A percentile compares a stretch with the other conserved stretches of the same genome.
phyloP scores from a whole-genome alignment of 495 filamentous ascomycete species.

The Podospora australis region DNA sequence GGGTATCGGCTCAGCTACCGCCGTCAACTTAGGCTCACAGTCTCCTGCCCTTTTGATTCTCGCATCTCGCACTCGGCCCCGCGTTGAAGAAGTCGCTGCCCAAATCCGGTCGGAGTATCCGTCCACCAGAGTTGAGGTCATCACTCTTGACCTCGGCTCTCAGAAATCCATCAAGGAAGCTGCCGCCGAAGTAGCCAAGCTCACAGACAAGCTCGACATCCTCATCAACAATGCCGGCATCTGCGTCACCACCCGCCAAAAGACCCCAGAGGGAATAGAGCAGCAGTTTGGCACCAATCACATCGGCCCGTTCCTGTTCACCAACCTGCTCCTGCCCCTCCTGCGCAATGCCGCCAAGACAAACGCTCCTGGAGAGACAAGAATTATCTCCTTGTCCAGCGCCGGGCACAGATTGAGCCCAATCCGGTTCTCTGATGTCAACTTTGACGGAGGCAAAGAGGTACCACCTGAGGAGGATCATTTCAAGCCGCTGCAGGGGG shows the following conservation, averaged over 20 bases:
- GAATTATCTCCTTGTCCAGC: slow-evolving; percentile 40
- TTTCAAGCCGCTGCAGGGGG: slow-evolving; percentile 19
- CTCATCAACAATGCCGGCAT: slow-evolving; percentile 53
- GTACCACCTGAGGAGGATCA: slow-evolving; percentile 36
- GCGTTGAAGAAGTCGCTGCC: slow-evolving; percentile 42
- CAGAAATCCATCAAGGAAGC: slow-evolving; percentile 39
- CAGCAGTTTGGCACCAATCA: slow-evolving; percentile 55
- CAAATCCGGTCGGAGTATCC: slow-evolving; percentile 33
- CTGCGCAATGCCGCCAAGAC: slow-evolving; percentile 32
- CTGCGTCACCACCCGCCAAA: slow-evolving; percentile 26
- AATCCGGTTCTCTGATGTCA: slow-evolving; percentile 52
- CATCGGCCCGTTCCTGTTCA: slow-evolving; percentile 53
- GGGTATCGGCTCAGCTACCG: slow-evolving; percentile 47
- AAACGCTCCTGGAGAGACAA: slow-evolving; percentile 28
- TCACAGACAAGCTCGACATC: slow-evolving; percentile 45
- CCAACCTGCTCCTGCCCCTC: slow-evolving; percentile 47
- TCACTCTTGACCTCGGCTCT: slow-evolving; percentile 42
- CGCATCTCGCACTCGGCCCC: slow-evolving; percentile 45
- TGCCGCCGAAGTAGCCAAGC: slow-evolving; percentile 29
- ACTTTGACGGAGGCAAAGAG: slow-evolving; percentile 40
- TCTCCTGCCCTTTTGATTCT: slow-evolving; percentile 45
- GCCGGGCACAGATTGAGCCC: slow-evolving; percentile 47
- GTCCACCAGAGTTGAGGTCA: slow-evolving; percentile 28
- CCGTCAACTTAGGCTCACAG: slow-evolving; percentile 48
- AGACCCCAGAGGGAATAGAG: slow-evolving; percentile 44